phyloP scores from a whole-genome alignment of 164 flowering plant genomes.

The Amborella trichopoda region DNA sequence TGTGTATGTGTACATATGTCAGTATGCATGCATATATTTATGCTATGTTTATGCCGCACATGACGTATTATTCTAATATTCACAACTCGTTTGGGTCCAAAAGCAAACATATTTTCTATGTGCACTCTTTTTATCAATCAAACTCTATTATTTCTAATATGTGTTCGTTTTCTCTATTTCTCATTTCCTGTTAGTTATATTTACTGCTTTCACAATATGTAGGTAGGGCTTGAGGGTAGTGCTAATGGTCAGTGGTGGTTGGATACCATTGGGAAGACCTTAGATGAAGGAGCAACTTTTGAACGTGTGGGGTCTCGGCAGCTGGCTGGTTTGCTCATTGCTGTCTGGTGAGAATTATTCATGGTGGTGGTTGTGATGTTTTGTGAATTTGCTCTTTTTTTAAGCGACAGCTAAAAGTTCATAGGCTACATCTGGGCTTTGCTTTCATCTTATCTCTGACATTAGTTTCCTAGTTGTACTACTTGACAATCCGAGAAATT shows the following conservation, averaged over 20 bases:
- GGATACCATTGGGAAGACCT: constrained; percentile 72
- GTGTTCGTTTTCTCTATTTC: not conserved
- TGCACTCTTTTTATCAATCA: not conserved
- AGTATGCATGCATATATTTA: too few relatives aligned
- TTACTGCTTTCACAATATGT: too few relatives aligned
- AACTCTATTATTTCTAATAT: not conserved
- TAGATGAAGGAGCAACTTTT: constrained; percentile 73
- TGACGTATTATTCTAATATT: too few relatives aligned
- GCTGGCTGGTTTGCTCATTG: constrained; percentile 86
- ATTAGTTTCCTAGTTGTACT: too few relatives aligned
- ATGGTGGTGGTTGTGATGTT: too few relatives aligned
- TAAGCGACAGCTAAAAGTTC: not conserved
- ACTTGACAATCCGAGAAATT: too few relatives aligned
- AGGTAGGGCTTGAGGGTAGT: constrained; percentile 98
- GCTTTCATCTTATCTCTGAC: too few relatives aligned
- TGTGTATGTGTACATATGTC: too few relatives aligned
- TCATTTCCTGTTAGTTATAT: too few relatives aligned
- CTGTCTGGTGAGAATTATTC: constrained; percentile 55
- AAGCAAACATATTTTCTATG: not conserved
- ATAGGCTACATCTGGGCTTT: too few relatives aligned
- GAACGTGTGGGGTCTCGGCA: constrained; percentile 95
- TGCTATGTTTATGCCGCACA: too few relatives aligned
- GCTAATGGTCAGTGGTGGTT: constrained; percentile 85
- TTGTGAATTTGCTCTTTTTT: not conserved
- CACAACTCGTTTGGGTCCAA: too few relatives aligned